phyloP scores from a whole-genome alignment of 1,284 basidiomycete species.

The Papiliotrema flavescens region DNA sequence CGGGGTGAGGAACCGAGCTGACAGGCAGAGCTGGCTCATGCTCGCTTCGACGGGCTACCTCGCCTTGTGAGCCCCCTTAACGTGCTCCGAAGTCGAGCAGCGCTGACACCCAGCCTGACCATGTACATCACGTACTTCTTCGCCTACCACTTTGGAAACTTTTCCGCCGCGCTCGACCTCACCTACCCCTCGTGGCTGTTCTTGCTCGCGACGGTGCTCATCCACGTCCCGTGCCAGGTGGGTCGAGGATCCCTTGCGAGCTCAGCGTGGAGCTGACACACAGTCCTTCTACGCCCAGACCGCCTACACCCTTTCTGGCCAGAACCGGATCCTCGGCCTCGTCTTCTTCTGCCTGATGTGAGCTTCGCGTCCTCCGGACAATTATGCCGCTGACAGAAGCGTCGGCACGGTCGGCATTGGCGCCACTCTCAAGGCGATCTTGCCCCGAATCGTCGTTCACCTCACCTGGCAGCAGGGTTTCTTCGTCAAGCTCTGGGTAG shows the following conservation, averaged over 20 bases:
- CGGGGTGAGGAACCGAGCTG: background rate
- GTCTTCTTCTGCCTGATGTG: slow-evolving; percentile 1
- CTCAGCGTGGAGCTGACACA: background rate
- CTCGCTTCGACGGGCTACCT: slow-evolving; percentile 5
- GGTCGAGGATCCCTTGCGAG: background rate
- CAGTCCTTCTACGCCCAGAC: background rate
- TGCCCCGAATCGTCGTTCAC: background rate
- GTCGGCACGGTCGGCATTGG: background rate
- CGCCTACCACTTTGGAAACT: slow-evolving; percentile 4
- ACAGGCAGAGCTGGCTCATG: background rate
- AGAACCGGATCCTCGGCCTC: background rate
- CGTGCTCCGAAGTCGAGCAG: no score
- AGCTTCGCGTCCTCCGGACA: background rate
- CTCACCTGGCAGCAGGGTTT: background rate
- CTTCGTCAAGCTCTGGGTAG: slow-evolving; percentile 2
- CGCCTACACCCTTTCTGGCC: slow-evolving; percentile 1
- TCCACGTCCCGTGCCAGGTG: slow-evolving; percentile 7
- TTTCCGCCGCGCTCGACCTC: slow-evolving; percentile 3
- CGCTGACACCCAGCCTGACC: background rate
- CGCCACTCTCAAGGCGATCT: background rate
- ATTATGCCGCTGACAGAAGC: background rate
- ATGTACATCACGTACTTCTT: slow-evolving; percentile 3
- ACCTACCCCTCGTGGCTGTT: slow-evolving; percentile 6
- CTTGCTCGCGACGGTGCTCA: slow-evolving; percentile 3
- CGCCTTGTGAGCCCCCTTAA: background rate